Percentiles rank a stretch among this genome's conserved stretches.
Conservation (phyloP, 352 stramenopile genomes). For the Globisporangium nagaii region DNA sequence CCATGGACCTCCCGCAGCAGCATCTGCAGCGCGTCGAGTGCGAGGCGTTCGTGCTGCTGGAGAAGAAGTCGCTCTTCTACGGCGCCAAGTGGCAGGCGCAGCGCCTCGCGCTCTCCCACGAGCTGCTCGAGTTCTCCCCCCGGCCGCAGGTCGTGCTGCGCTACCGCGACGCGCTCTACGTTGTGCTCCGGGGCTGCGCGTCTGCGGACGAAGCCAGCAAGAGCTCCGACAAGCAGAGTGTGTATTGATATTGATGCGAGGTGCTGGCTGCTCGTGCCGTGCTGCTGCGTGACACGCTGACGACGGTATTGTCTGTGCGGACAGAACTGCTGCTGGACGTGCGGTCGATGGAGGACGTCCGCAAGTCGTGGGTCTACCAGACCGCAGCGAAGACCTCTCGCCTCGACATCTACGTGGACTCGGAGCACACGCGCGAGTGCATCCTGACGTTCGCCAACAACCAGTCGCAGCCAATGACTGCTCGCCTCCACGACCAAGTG, state of each 20-base stretch:
- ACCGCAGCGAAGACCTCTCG: slow-evolving; percentile 27
- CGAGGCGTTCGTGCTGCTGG: slow-evolving; percentile 26
- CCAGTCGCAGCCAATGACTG: neutral
- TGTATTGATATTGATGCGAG: neutral
- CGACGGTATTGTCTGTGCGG: neutral
- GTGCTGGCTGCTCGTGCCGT: too few species aligned
- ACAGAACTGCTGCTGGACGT: slow-evolving; percentile 28
- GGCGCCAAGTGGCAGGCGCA: slow-evolving; percentile 28
- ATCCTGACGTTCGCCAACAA: slow-evolving; percentile 14
- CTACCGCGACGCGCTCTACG: slow-evolving; percentile 17
- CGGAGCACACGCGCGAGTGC: slow-evolving; percentile 16
- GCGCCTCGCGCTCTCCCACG: slow-evolving; percentile 10
- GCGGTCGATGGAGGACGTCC: slow-evolving; percentile 35
- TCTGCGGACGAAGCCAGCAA: neutral
- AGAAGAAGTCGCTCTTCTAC: slow-evolving; percentile 30
- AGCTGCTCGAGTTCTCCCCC: slow-evolving; percentile 28
- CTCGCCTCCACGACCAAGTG: neutral
- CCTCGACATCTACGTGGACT: slow-evolving; percentile 39
- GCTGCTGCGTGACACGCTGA: too few species aligned
- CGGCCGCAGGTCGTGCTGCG: slow-evolving; percentile 26
- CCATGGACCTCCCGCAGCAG: neutral
- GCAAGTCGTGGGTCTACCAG: slow-evolving; percentile 31
- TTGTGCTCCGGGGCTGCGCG: slow-evolving; percentile 15
- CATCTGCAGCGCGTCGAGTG: neutral
- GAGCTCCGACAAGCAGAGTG: slow-evolving; percentile 8